Evolutionary conservation across 495 filamentous ascomycete genomes (phyloP), one percentile per base, ranked within the genome.

Genomic region (Podospora pseudoanserina): DNA sequence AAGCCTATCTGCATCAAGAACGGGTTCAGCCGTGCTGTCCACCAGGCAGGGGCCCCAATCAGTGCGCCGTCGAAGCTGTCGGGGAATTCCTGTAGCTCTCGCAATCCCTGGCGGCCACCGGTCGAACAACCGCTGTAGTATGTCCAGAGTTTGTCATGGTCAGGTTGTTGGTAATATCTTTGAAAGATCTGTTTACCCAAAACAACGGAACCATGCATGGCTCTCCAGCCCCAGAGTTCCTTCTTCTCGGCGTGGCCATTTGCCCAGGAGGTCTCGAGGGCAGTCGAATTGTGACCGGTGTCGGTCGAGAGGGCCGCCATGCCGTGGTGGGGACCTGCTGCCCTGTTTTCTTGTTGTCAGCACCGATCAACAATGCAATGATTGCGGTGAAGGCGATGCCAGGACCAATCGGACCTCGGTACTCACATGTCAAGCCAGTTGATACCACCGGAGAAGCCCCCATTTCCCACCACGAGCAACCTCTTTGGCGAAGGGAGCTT

Each of bases 11-110:
- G 60, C 23, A 27, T 32, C 19, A 32, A 23, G 19, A 83, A 88
- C 0, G 79, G 78, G 67, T 86, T 85, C 0, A 86, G 71, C 66
- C 84, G 82, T 7, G 71, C 76, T 0, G 82, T 86, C 39, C 71
- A 67, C 74, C 78, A 85, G 80, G 76, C 76, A 1, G 76, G 68
- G 0, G 76, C 69, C 11, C 72, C 76, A 16, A 75, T 67, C 5
- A 92, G 78, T 3, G 89, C 86, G 28, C 91, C 91, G 74, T 93
- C 89, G 67, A 91, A 88, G 69, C 83, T 83, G 5, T 81, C 78
- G 1, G 86, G 85, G 39, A 80, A 87, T 64, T 78, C 75, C 69
- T 89, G 79, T 2, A 84, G 79, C 5, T 83, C 79, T 58, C 84
- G 84, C 1, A 88, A 67, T 3, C 86, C 87, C 69, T 88, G 85